Evolutionary conservation across 257 asterid genomes (phyloP), one percentile per base, ranked within the genome.

Genomic region (Fraxinus excelsior): DNA sequence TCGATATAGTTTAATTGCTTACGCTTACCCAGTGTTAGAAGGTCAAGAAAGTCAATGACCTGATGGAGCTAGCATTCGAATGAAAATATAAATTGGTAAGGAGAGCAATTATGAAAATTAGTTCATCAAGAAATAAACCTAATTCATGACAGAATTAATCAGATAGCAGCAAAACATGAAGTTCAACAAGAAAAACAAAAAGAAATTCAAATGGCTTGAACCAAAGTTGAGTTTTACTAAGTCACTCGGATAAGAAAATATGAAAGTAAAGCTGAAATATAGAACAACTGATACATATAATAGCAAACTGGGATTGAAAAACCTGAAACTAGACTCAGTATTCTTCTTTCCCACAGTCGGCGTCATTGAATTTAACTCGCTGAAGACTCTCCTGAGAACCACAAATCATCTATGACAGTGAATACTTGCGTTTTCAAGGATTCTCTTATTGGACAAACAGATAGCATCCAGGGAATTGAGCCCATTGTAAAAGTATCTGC

Each of bases 251-350:
- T 81, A 80, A 64, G 71, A 78, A 82, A 66, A 71, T 65, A 75
- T 69, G 58, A 46, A 82, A 82, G 62, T 34, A 16, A 76, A 77
- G 73, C 75, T 62, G 73, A 80, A 72, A 80, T 71, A 53, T 42
- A 23, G 74, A 85, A 84, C 73, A 85, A 71, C 75, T 74, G 73
- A 86, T 46, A 3, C n/a, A 46, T 46, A 81, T 83, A 73, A 44
- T 80, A 82, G 82, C 77, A 51, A 88, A 81, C 86, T 81, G 80
- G 80, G 84, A 78, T 84, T 37, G 82, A 82, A 88, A 78, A 87
- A 91, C 91, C 94, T 86, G 96, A 89, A 74, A 78, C 79, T 28
- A 75, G 72, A 76, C 73, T 83, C 88, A 84, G 85, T 75, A 73
- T 80, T 85, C 82, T 80, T 46, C 56, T 46, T 42, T 46, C 58